Percentiles rank a stretch among this genome's conserved stretches.
These are phyloP conservation scores for Mycena maculata DNA, from an alignment of 768 basidiomycete species.

Conservation along the genomic window DNA sequence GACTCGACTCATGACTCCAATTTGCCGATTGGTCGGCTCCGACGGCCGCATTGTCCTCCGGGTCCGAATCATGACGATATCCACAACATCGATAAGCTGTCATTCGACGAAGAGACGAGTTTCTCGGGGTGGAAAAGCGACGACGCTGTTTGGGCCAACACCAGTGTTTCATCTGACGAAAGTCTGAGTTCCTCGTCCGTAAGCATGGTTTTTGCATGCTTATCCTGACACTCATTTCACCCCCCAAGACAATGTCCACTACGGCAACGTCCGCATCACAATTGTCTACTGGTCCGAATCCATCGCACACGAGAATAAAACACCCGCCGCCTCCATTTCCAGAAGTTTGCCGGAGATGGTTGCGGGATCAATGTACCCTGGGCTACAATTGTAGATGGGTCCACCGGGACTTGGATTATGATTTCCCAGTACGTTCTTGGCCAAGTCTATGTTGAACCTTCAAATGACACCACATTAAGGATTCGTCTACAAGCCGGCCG, in stretches of 20 bases:
- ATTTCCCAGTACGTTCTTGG: conserved; percentile 29
- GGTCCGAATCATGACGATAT: conserved; percentile 19
- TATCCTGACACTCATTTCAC: background rate
- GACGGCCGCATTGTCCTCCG: background rate
- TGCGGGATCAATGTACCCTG: conserved; percentile 41
- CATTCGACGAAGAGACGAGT: conserved; percentile 1
- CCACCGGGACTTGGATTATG: conserved; percentile 43
- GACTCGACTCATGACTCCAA: conserved; percentile 13
- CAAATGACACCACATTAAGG: background rate
- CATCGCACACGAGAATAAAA: background rate
- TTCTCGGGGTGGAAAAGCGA: conserved; percentile 5
- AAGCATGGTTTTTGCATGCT: background rate
- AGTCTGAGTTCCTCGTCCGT: conserved; percentile 11
- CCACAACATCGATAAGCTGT: conserved; percentile 10
- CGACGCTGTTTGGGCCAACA: conserved; percentile 3
- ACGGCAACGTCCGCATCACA: conserved; percentile 19
- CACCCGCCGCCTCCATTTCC: conserved; percentile 35
- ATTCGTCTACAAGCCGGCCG: background rate
- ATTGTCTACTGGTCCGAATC: conserved; percentile 4
- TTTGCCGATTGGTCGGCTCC: conserved; percentile 28
- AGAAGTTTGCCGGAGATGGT: conserved; percentile 46
- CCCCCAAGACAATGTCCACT: background rate
- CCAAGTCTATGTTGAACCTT: background rate
- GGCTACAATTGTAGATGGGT: conserved; percentile 41
- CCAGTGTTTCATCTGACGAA: conserved; percentile 26